These are phyloP conservation scores for Lachnellula occidentalis DNA, from an alignment of 2,329 filamentous ascomycete genomes.

Conservation along the genomic window DNA sequence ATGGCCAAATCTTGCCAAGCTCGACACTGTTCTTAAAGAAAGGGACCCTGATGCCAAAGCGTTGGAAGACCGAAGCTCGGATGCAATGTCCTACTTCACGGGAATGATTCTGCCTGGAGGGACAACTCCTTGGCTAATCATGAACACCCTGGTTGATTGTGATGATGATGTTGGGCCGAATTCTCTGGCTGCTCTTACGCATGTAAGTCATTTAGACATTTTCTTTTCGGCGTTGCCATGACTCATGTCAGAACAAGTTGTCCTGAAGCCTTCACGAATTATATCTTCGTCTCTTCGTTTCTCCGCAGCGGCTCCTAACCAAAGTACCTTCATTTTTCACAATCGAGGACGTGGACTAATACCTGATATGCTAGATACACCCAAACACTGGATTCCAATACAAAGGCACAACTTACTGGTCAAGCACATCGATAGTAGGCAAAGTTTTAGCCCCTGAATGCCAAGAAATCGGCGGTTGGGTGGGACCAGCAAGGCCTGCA, in stretches of 20 bases:
- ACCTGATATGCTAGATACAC: conserved; percentile 37
- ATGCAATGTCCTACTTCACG: conserved; percentile 73
- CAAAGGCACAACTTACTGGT: conserved; percentile 73
- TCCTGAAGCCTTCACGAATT: neutral
- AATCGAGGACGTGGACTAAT: too few relatives aligned
- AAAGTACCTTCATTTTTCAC: too few relatives aligned
- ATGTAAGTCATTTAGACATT: conserved; percentile 30
- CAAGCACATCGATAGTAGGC: conserved; percentile 64
- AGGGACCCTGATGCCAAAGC: conserved; percentile 46
- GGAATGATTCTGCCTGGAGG: conserved; percentile 66
- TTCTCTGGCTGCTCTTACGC: conserved; percentile 60
- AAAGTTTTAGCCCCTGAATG: conserved; percentile 72
- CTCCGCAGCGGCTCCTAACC: too few relatives aligned
- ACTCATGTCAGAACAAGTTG: neutral
- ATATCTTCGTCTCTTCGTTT: neutral
- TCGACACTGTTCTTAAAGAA: conserved; percentile 57
- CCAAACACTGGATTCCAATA: conserved; percentile 72
- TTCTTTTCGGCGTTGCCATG: neutral
- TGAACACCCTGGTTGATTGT: conserved; percentile 73
- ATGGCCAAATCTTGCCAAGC: conserved; percentile 67
- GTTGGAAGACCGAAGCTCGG: conserved; percentile 58
- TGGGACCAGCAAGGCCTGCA: conserved; percentile 66
- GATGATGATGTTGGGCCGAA: conserved; percentile 63
- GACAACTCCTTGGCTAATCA: conserved; percentile 67
- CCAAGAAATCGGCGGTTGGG: conserved; percentile 65